These are phyloP conservation scores for Candida coleopterorum DNA, from an alignment of 805 yeast species.

Conservation along the genomic window DNA sequence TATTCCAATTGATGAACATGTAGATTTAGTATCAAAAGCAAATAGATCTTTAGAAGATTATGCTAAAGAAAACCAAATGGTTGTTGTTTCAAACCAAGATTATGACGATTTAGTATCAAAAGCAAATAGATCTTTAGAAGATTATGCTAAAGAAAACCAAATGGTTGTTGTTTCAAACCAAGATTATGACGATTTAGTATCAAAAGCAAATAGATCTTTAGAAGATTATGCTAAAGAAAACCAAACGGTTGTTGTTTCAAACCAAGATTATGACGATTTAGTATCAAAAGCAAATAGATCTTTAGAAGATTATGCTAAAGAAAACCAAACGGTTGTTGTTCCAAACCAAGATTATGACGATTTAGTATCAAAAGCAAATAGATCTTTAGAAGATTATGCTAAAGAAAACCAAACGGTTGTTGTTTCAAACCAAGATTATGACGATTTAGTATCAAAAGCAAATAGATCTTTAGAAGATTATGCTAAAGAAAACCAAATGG, in stretches of 20 bases:
- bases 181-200: slow-evolving; percentile 4
- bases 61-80: slow-evolving; percentile 16
- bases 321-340: slow-evolving; percentile 9
- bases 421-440: slow-evolving; percentile 12
- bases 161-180: slow-evolving; percentile 7
- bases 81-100: slow-evolving; percentile 4
- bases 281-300: slow-evolving; percentile 20
- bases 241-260: slow-evolving; percentile 10
- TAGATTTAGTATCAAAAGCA: slow-evolving; percentile 7
- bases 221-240: slow-evolving; percentile 5
- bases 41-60: slow-evolving; percentile 24
- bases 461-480: slow-evolving; percentile 4
- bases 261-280: slow-evolving; percentile 10
- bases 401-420: slow-evolving; percentile 5
- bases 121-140: slow-evolving; percentile 4
- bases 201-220: slow-evolving; percentile 10
- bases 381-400: slow-evolving; percentile 21
- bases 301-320: slow-evolving; percentile 12
- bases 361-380: slow-evolving; percentile 9
- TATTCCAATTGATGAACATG: slow-evolving; percentile 4
- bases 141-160: slow-evolving; percentile 13
- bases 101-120: slow-evolving; percentile 10
- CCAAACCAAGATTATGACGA: slow-evolving; percentile 2
- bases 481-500: slow-evolving; percentile 6
- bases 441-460: slow-evolving; percentile 3